Percentiles rank a stretch among this genome's conserved stretches.
Conservation (phyloP, 352 stramenopile species). For the Phytophthora macrochlamydospora region DNA sequence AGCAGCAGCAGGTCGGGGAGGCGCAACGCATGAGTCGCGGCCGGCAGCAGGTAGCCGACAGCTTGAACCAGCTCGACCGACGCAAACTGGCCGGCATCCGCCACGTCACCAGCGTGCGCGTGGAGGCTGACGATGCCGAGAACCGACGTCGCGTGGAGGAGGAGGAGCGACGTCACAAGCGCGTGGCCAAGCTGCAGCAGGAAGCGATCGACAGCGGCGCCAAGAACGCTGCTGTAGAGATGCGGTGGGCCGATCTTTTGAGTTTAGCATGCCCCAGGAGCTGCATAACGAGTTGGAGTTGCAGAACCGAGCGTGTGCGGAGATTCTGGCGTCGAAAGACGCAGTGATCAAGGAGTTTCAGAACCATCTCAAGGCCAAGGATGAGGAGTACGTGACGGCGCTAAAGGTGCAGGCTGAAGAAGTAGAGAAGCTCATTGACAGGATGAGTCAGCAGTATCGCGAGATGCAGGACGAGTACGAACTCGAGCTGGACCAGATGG, state of each 20-base stretch:
- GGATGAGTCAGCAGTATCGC: constrained; percentile 93
- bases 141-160: constrained; percentile 90
- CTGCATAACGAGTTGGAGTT: constrained; percentile 89
- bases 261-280: constrained; percentile 94
- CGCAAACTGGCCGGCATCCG: constrained; percentile 85
- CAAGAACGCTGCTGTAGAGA: constrained; percentile 94
- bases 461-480: constrained; percentile 95
- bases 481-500: constrained; percentile 92
- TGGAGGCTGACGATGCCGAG: constrained; percentile 90
- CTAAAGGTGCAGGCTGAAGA: constrained; percentile 92
- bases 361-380: constrained; percentile 91
- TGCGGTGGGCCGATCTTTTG: constrained; percentile 92
- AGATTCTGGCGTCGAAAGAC: constrained; percentile 93
- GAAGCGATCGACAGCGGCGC: constrained; percentile 90
- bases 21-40: constrained; percentile 71
- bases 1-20: constrained; percentile 66
- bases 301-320: constrained; percentile 87
- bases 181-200: constrained; percentile 89
- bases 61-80: constrained; percentile 75
- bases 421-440: constrained; percentile 87
- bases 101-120: constrained; percentile 91
- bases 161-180: constrained; percentile 86
- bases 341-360: constrained; percentile 90
- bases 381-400: constrained; percentile 94
- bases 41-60: constrained; percentile 79